Evolutionary conservation across 2,329 filamentous ascomycete species (phyloP), one percentile per base, ranked within the genome.

Genomic region (Neoarthrinium moseri): DNA sequence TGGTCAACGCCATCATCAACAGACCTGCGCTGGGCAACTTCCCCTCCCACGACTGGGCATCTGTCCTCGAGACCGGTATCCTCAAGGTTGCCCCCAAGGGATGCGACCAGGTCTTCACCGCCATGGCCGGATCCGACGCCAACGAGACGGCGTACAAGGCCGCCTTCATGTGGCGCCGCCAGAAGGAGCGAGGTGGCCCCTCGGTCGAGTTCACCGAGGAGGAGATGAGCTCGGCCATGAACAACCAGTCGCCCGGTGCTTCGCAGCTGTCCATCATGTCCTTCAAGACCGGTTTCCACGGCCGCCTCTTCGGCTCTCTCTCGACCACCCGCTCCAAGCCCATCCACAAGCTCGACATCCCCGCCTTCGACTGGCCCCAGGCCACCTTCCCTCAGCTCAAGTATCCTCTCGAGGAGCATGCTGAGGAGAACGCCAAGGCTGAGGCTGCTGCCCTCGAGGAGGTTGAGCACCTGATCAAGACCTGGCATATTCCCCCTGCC

Each of bases 141-240:
- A 96, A 96, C 72, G 91, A 96, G 73, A 87, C 89, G 26, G 91
- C 91, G 34, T 96, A 90, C 81, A 96, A 96, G 74, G 91, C 91
- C 7, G 91, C 91, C 40, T 96, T 96, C 73, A 96, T 96, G 85
- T 95, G 86, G 79, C 85, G 86, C 62, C 84, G 88, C 39, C 87
- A 90, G 67, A 78, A 83, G 52, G 82, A 94, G 70, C 88, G 91
- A 51, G 90, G 90, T 55, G 89, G 89, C 6, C 74, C 81, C 36
- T 68, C 85, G 29, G 87, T 85, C 45, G 88, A 92, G 47, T 95
- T 95, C 73, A 88, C 86, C 26, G 70, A 83, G 43, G 82, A 88
- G 60, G 91, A 96, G 68, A 75, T 91, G 49, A 64, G 73, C 37
- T 84, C 82, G 8, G 75, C 81, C 60, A 95, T 96, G 91, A 75